A percentile compares a stretch with the other conserved stretches of the same genome.
phyloP scores from a whole-genome alignment of 805 yeast genomes.

The Kazachstania psychrophila region DNA sequence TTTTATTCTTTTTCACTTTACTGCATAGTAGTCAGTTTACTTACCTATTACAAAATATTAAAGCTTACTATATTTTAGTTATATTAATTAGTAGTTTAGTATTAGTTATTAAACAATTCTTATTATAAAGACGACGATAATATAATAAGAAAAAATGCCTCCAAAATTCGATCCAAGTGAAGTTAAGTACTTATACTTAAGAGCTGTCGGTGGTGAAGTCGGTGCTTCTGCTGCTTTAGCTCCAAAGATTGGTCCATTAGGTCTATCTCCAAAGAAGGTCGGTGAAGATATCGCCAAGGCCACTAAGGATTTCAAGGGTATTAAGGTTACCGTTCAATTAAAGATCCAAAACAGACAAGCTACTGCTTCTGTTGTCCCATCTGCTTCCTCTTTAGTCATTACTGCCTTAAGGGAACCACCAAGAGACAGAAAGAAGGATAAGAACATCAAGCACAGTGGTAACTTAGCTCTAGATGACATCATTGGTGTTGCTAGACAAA shows the following conservation, averaged over 20 bases:
- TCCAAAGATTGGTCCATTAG: constrained; percentile 99
- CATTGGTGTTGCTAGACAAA: constrained; percentile 93
- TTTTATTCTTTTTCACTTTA: too few relatives aligned
- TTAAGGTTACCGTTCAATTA: constrained; percentile 96
- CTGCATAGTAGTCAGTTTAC: too few relatives aligned
- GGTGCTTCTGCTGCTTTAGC: constrained; percentile 99
- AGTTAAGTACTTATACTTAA: constrained; percentile 96
- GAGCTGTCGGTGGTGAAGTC: constrained; percentile 99
- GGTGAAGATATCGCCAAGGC: constrained; percentile 99
- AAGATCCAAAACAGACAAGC: constrained; percentile 99
- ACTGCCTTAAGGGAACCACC: constrained; percentile 99
- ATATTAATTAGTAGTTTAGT: too few relatives aligned
- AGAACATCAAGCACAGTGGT: constrained; percentile 99
- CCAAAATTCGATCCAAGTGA: constrained; percentile 98
- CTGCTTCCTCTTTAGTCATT: constrained; percentile 97
- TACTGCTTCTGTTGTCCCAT: constrained; percentile 95
- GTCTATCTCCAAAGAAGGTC: constrained; percentile 99
- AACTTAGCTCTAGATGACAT: constrained; percentile 96
- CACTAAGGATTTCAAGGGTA: constrained; percentile 98
- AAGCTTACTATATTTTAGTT: too few relatives aligned
- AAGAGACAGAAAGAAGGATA: constrained; percentile 99
- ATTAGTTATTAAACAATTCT: too few relatives aligned
- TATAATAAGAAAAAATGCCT: constrained; percentile 53
- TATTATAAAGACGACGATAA: constrained; percentile 3
- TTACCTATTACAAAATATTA: too few relatives aligned